Conservation (phyloP, 1,284 basidiomycete genomes). For the Bondarzewia mesenterica region DNA sequence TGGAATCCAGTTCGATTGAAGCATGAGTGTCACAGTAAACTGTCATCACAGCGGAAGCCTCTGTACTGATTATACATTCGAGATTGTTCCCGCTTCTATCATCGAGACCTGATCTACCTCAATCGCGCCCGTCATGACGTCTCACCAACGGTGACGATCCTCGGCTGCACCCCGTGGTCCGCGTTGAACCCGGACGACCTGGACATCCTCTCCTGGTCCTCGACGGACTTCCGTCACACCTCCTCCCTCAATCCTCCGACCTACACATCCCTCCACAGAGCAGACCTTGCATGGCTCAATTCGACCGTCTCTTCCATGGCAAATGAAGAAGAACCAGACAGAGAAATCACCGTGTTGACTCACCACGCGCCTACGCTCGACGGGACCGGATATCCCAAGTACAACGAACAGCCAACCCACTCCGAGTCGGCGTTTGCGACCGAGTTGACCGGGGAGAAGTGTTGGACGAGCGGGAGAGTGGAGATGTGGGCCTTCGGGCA, state of each 20-base stretch:
- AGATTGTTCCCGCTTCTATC: too few species aligned
- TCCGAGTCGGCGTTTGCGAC: constrained; percentile 30
- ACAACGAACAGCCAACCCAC: constrained; percentile 16
- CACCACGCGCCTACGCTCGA: constrained; percentile 30
- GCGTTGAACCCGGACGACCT: constrained; percentile 19
- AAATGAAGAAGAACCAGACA: constrained; percentile 21
- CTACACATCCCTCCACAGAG: constrained; percentile 20
- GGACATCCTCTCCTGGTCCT: constrained; percentile 18
- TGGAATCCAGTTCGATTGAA: too few species aligned
- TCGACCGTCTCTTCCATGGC: constrained; percentile 18
- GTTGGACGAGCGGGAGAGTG: constrained; percentile 20
- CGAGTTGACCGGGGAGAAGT: constrained; percentile 21
- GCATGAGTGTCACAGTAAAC: too few species aligned
- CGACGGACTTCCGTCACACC: constrained; percentile 27
- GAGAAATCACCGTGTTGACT: constrained; percentile 27
- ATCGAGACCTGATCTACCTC: constrained; percentile 23
- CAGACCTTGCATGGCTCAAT: constrained; percentile 27
- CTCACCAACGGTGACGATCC: constrained; percentile 24
- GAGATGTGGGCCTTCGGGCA: constrained; percentile 32
- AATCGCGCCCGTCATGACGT: constrained; percentile 28
- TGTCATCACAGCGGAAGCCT: too few species aligned
- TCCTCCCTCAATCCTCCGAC: constrained; percentile 18
- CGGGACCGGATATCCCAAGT: constrained; percentile 26
- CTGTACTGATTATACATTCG: too few species aligned
- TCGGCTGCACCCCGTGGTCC: constrained; percentile 36